Conservation (phyloP, 2,329 filamentous ascomycete genomes). For the Fulvia fulva region DNA sequence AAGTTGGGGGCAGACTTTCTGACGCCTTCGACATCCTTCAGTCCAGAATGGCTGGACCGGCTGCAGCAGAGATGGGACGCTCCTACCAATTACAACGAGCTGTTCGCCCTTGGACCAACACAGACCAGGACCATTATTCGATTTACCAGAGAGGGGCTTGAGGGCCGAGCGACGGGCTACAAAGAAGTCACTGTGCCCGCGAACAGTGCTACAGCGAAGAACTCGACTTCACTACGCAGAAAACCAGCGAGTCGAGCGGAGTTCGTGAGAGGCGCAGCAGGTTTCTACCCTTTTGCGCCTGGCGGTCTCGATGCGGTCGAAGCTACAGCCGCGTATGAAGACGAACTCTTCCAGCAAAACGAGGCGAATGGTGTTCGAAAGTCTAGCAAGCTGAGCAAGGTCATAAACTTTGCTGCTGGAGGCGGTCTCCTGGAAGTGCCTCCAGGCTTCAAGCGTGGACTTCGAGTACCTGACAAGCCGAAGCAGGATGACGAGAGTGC, state of each 20-base stretch:
- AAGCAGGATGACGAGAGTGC: constrained; percentile 54
- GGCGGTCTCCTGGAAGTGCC: constrained; percentile 76
- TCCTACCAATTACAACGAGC: constrained; percentile 71
- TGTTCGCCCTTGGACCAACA: constrained; percentile 83
- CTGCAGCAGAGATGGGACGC: constrained; percentile 88
- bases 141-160: constrained; percentile 84
- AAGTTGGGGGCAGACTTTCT: constrained; percentile 75
- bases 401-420: constrained; percentile 76
- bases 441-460: constrained; percentile 75
- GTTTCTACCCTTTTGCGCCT: constrained; percentile 91
- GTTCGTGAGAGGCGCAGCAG: constrained; percentile 86
- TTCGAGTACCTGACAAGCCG: constrained; percentile 64
- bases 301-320: constrained; percentile 85
- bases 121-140: constrained; percentile 93
- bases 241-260: constrained; percentile 84
- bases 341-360: constrained; percentile 58
- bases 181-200: constrained; percentile 89
- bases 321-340: constrained; percentile 77
- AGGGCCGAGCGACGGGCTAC: constrained; percentile 90
- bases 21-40: constrained; percentile 74
- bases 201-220: constrained; percentile 86
- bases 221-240: constrained; percentile 81
- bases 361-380: constrained; percentile 38
- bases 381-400: constrained; percentile 63
- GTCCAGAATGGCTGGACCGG: constrained; percentile 77